phyloP scores from a whole-genome alignment of 1,284 basidiomycete genomes.

The Cutaneotrichosporon dermatis region DNA sequence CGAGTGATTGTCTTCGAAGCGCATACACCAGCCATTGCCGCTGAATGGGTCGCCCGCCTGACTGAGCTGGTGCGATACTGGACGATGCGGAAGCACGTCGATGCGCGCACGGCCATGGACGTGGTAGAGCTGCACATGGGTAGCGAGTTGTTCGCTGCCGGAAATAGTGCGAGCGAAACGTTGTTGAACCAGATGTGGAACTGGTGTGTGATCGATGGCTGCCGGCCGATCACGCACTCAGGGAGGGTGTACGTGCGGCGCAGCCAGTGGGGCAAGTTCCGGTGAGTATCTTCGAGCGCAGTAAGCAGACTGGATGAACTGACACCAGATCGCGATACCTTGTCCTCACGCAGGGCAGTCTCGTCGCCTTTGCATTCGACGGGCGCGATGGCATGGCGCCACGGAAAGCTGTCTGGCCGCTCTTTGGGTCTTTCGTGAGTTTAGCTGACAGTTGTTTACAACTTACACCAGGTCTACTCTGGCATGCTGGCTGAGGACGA shows the following conservation, averaged over 20 bases:
- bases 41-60: conserved; percentile 43
- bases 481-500: conserved; percentile 44
- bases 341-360: conserved; percentile 34
- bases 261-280: conserved; percentile 35
- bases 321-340: conserved; percentile 29
- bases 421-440: conserved; percentile 46
- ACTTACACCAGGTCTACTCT: conserved; percentile 35
- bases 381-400: conserved; percentile 25
- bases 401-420: conserved; percentile 33
- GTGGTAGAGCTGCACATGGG: conserved; percentile 7
- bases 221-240: conserved; percentile 34
- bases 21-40: conserved; percentile 26
- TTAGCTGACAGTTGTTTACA: too few species aligned
- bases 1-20: conserved; percentile 20
- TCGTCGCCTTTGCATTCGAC: conserved; percentile 39
- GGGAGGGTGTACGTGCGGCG: conserved; percentile 42
- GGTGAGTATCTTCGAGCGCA: conserved; percentile 24
- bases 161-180: not conserved
- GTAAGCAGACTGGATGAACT: not conserved
- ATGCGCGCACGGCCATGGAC: conserved; percentile 46
- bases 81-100: conserved; percentile 38
- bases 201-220: conserved; percentile 46
- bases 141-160: not conserved
- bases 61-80: conserved; percentile 34
- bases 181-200: conserved; percentile 37